Conservation (phyloP, 495 filamentous ascomycete genomes). For the Penicillium verhagenii region DNA sequence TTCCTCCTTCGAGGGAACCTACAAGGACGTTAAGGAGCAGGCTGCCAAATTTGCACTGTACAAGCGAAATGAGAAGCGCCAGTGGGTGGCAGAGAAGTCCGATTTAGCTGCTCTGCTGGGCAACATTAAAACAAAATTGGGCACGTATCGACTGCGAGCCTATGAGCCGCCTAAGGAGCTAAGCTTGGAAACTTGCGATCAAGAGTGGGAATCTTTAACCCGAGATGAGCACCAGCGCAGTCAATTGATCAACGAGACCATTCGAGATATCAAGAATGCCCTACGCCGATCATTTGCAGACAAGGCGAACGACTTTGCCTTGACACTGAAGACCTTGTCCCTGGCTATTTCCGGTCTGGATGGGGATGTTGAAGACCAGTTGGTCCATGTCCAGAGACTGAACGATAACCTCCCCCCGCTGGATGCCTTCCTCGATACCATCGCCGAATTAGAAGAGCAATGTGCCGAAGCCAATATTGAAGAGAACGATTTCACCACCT, state of each 20-base stretch:
- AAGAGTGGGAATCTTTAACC: slow-evolving; percentile 75
- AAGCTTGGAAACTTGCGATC: slow-evolving; percentile 73
- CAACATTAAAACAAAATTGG: slow-evolving; percentile 99
- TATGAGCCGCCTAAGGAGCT: slow-evolving; percentile 87
- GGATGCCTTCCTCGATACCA: slow-evolving; percentile 80
- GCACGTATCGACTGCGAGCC: slow-evolving; percentile 85
- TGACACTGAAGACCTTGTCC: slow-evolving; percentile 89
- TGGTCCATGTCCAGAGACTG: slow-evolving; percentile 77
- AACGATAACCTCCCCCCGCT: slow-evolving; percentile 80
- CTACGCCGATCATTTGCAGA: slow-evolving; percentile 92
- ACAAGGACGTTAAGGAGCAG: slow-evolving; percentile 89
- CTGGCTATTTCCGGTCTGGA: slow-evolving; percentile 91
- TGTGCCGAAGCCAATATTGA: slow-evolving; percentile 97
- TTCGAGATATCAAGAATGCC: slow-evolving; percentile 94
- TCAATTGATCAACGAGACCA: slow-evolving; percentile 95
- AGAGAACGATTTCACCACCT: slow-evolving; percentile 98
- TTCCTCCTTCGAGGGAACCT: slow-evolving; percentile 84
- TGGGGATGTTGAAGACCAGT: slow-evolving; percentile 92
- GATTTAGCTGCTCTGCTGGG: slow-evolving; percentile 89
- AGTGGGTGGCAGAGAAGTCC: slow-evolving; percentile 97
- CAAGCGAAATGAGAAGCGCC: slow-evolving; percentile 82
- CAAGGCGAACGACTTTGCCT: slow-evolving; percentile 94
- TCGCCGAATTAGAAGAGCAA: slow-evolving; percentile 77
- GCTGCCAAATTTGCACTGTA: slow-evolving; percentile 76
- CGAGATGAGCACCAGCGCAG: slow-evolving; percentile 80